phyloP scores from a whole-genome alignment of 495 filamentous ascomycete species.

The Aspergillus hancockii region DNA sequence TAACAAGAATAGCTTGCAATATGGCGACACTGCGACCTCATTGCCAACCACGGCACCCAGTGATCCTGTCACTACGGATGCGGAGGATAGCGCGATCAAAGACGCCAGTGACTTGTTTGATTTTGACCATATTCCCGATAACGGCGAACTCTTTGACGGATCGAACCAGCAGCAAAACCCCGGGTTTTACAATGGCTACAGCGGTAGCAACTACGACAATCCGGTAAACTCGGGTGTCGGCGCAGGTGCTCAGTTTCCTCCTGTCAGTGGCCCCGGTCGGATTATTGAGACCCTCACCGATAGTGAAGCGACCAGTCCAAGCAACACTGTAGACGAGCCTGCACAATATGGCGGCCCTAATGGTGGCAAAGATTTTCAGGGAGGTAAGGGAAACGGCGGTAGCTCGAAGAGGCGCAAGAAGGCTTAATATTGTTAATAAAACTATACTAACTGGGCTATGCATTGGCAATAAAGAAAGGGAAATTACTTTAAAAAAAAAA shows the following conservation, averaged over 20 bases:
- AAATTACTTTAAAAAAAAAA: neutral
- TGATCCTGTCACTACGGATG: constrained; percentile 14
- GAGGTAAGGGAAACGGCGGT: constrained; percentile 25
- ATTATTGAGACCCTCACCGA: constrained; percentile 49
- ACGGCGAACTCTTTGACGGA: constrained; percentile 41
- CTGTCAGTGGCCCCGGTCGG: constrained; percentile 26
- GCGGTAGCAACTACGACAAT: constrained; percentile 30
- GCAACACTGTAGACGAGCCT: constrained; percentile 35
- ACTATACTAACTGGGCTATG: constrained; percentile 7
- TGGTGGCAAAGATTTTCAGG: constrained; percentile 16
- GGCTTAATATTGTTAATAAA: constrained; percentile 27
- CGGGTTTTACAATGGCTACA: constrained; percentile 34
- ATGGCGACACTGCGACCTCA: constrained; percentile 20
- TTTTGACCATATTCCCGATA: constrained; percentile 42
- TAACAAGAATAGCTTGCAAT: constrained; percentile 30
- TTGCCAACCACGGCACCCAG: constrained; percentile 12
- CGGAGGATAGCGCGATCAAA: constrained; percentile 25
- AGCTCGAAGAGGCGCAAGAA: constrained; percentile 42
- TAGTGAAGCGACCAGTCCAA: constrained; percentile 49
- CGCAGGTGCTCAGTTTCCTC: constrained; percentile 4
- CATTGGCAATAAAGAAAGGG: neutral
- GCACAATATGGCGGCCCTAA: constrained; percentile 15
- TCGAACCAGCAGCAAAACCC: constrained; percentile 28
- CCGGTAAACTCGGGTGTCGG: constrained; percentile 7
- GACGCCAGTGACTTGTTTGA: constrained; percentile 43